These are phyloP conservation scores for Plectosphaerella sp. DNA, from an alignment of 2,329 filamentous ascomycete genomes.

Conservation along the genomic window DNA sequence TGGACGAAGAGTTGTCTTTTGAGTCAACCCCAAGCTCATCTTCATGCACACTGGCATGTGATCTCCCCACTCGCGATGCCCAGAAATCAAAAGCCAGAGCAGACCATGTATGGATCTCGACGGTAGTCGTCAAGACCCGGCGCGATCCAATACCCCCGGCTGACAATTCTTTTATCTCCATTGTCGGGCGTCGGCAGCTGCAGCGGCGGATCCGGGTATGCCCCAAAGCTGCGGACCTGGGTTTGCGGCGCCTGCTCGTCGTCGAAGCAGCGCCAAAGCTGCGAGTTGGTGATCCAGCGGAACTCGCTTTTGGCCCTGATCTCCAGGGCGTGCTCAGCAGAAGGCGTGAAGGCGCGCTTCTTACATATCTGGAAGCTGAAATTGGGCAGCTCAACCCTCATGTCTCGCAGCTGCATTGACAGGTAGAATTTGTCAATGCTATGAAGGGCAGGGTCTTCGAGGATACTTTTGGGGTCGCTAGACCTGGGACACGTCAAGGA, in stretches of 20 bases:
- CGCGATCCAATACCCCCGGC: background rate
- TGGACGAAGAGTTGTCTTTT: too few relatives aligned
- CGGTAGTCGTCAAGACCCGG: background rate
- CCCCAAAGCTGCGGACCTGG: background rate
- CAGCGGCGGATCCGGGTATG: background rate
- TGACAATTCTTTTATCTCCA: background rate
- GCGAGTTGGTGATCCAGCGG: background rate
- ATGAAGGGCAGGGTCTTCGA: background rate
- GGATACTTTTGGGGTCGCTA: background rate
- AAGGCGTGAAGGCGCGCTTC: background rate
- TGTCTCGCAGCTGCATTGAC: background rate
- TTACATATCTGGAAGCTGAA: background rate
- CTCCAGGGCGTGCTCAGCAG: too few relatives aligned
- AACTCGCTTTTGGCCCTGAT: background rate
- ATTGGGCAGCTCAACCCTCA: background rate
- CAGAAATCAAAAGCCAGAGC: background rate
- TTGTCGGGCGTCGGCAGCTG: background rate
- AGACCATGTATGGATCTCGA: background rate
- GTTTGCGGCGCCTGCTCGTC: background rate
- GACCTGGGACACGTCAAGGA: background rate
- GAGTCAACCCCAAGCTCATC: too few relatives aligned
- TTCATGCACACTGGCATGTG: too few relatives aligned
- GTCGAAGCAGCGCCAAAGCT: background rate
- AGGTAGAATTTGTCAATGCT: background rate
- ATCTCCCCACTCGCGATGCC: too few relatives aligned